Conservation (phyloP, 2,329 filamentous ascomycete species). For the Xylaria sp. region DNA sequence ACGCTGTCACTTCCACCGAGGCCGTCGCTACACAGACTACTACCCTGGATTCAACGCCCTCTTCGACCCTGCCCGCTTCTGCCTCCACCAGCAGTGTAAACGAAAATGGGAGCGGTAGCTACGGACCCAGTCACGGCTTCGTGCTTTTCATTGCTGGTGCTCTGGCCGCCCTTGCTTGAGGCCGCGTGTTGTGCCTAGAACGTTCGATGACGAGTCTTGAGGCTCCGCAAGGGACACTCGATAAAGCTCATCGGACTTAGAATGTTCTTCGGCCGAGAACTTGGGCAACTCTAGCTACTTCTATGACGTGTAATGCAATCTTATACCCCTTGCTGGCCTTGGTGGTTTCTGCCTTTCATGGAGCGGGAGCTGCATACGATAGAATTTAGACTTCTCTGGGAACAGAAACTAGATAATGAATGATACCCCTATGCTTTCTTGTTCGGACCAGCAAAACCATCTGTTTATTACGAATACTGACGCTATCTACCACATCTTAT, state of each 20-base stretch:
- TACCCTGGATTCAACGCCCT: conserved; percentile 3
- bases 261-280: conserved; percentile 8
- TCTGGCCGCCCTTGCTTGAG: conserved; percentile 30
- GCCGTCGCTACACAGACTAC: conserved; percentile 11
- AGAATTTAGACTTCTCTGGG: conserved; percentile 5
- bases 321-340: conserved; percentile 1
- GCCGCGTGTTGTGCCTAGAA: neutral
- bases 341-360: too few species aligned
- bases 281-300: neutral
- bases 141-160: conserved; percentile 32
- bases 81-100: conserved; percentile 12
- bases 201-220: neutral
- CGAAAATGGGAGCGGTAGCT: conserved; percentile 17
- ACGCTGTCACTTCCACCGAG: conserved; percentile 6
- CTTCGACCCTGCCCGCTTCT: conserved; percentile 15
- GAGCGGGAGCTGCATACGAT: neutral
- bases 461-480: neutral
- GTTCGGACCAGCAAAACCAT: neutral
- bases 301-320: neutral
- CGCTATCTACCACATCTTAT: too few species aligned
- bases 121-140: conserved; percentile 18
- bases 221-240: neutral
- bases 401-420: conserved; percentile 27
- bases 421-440: conserved; percentile 28
- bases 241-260: neutral